Evolutionary conservation across 345 rosid species (phyloP), one percentile per base, ranked within the genome.

Genomic region (Lagerstroemia speciosa): DNA sequence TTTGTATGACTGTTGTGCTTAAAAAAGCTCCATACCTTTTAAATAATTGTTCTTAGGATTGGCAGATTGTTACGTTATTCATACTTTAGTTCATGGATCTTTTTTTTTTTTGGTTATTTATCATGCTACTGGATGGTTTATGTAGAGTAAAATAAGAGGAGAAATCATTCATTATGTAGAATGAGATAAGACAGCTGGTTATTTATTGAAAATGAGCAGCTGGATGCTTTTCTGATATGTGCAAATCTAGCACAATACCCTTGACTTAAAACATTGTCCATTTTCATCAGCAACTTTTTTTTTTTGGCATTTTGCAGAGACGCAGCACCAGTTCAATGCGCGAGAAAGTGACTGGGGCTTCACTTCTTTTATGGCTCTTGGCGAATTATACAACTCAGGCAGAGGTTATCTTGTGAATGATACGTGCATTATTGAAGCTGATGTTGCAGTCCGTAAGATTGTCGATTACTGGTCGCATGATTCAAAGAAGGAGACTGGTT

Each of bases 401-500:
- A 82, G 83, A 76, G 91, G 88, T 63, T 86, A 67, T 74, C 67
- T 84, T 46, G 79, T 79, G 71, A 78, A 84, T 70, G 86, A 86
- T 62, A 75, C 81, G 0, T 72, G 80, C 66, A 30, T 84, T 30
- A 69, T 84, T 68, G 88, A 84, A 78, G 88, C 88, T 65, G 86
- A 84, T 73, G 86, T 84, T 41, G 81, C 77, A 45, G 86, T 82
- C 32, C 86, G 86, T 34, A 80, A 70, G 66, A 71, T 78, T 80
- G 61, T 78, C n/a, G 88, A 84, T 75, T 80, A 82, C 71, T 84
- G 84, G 88, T 73, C 84, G 5, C 78, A 82, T 45, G 88, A 84
- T 72, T 84, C 88, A 7, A 84, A 82, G 73, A 84, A 84, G 77
- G 88, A 84, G 80, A 84, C 88, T 22, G 88, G 88, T 38, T 84